Base-by-base conservation (phyloP, 495 filamentous ascomycete genomes). In the Hypoxylon intermedium region DNA sequence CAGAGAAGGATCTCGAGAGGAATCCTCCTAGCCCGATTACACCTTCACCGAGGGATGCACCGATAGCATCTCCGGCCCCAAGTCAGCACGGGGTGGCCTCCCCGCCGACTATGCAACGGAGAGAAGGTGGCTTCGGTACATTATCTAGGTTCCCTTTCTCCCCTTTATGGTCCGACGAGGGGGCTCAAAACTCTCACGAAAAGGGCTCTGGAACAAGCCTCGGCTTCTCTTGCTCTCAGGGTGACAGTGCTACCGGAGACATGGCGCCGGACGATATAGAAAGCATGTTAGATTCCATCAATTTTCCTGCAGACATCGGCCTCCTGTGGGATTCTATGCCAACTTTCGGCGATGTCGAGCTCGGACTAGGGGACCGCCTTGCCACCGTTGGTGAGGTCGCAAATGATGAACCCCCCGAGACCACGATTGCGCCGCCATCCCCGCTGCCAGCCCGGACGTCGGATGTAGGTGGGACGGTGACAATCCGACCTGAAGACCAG, bases 201-300 rank as follows among this genome's bases (percentile, higher is more conserved):
- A 12, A 33, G 2, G 30, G n/a, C n/a, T 12, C 2, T 19, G 13
- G 4, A 18, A 18, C 44, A 4, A 7, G 6, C 7, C 11, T 34
- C 11, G 11, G 18, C 7, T 7, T 47, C 15, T 7, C 44, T 20
- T 47, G 12, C 15, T 9, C 44, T 11, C 44, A 15, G 5, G 18
- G 33, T 33, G 28, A 19, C n/a, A 47, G 18, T 24, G 15, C 7
- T 7, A 3, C 44, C n/a, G 15, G n/a, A 5, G n/a, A 47, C 9
- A 19, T 18, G 15, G 20, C 19, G 15, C 26, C 44, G 6, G 44
- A 47, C 5, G 12, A 31, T 47, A 12, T 47, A 15, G 44, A 47
- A 47, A 47, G 5, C 1, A 47, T 47, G 44, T 18, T 47, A 3
- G 44, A 47, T 33, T 47, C 44, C n/a, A 47, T 47, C 13, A 33